phyloP scores from a whole-genome alignment of 306 rosid genomes.

The Citrullus mucosospermus region DNA sequence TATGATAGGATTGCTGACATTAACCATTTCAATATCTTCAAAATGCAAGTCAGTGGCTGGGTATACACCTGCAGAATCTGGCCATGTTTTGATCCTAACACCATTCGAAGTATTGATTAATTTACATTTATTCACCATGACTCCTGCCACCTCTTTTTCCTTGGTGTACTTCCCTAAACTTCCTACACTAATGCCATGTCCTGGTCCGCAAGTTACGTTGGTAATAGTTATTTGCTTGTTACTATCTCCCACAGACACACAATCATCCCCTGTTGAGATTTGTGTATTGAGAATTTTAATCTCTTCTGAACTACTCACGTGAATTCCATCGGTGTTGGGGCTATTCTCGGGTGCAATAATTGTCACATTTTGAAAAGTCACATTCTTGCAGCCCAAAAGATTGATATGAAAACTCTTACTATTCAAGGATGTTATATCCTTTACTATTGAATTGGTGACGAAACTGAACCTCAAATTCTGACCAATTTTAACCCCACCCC shows the following conservation, averaged over 20 bases:
- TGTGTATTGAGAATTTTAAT: background rate
- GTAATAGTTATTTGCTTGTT: background rate
- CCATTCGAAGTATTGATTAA: conserved; percentile 20
- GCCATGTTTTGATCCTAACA: conserved; percentile 44
- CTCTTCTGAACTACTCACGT: background rate
- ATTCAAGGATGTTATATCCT: background rate
- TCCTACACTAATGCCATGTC: background rate
- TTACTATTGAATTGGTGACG: background rate
- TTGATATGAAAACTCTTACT: background rate
- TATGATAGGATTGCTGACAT: background rate
- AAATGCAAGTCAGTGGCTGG: conserved; percentile 4
- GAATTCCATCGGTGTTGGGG: background rate
- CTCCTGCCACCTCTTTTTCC: background rate
- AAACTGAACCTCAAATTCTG: background rate
- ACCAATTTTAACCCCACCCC: too few relatives aligned
- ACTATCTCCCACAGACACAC: background rate
- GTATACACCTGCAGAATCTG: conserved; percentile 11
- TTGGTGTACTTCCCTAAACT: too few relatives aligned
- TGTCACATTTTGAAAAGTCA: background rate
- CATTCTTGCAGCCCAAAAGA: background rate
- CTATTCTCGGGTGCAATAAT: background rate
- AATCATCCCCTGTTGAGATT: background rate
- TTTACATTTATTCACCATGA: background rate
- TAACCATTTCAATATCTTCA: background rate
- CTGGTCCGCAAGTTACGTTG: background rate